These are phyloP conservation scores for Hypericum perforatum DNA, from an alignment of 345 rosid species.

Conservation along the genomic window DNA sequence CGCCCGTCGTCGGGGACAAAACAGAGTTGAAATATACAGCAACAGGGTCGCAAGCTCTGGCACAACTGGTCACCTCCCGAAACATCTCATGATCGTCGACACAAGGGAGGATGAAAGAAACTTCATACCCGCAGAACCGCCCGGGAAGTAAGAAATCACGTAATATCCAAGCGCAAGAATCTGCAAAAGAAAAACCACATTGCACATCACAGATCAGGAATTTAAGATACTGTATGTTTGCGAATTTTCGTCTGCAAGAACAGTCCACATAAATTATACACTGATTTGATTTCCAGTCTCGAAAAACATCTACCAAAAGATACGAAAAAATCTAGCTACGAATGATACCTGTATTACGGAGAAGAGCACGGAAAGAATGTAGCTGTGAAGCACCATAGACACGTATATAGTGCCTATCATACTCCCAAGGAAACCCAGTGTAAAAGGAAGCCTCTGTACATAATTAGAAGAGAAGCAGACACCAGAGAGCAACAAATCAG, in stretches of 20 bases:
- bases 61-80: conserved; percentile 4
- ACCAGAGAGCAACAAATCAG: background rate
- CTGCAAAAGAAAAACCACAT: conserved; percentile 17
- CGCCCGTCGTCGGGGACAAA: background rate
- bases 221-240: no score
- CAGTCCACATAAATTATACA: no score
- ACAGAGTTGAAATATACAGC: background rate
- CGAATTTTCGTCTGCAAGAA: no score
- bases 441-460: conserved; percentile 80
- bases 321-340: no score
- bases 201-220: no score
- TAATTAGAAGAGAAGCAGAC: conserved; percentile 4
- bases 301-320: no score
- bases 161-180: conserved; percentile 56
- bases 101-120: background rate
- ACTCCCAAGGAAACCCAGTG: conserved; percentile 68
- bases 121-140: conserved; percentile 2
- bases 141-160: conserved; percentile 50
- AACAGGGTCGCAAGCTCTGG: background rate
- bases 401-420: conserved; percentile 90
- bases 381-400: conserved; percentile 90
- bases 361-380: conserved; percentile 80
- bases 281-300: no score
- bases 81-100: background rate
- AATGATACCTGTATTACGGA: conserved; percentile 70